These are phyloP conservation scores for Debaryomyces singareniensis DNA, from an alignment of 1,139 yeast genomes.

Conservation along the genomic window DNA sequence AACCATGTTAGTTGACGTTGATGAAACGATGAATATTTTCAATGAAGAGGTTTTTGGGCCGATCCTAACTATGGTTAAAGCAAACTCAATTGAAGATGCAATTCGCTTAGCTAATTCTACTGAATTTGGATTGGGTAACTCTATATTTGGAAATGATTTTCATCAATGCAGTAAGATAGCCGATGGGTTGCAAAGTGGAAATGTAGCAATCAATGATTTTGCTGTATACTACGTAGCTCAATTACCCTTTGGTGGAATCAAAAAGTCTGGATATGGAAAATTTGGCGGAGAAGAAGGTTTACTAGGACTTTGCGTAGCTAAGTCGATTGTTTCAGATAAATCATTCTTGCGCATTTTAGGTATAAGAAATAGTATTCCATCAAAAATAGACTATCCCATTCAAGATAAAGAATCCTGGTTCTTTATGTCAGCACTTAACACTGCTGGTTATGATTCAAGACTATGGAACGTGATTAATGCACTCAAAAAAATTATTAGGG, in stretches of 20 bases:
- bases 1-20: conserved; percentile 77
- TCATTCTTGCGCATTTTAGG: conserved; percentile 52
- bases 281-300: conserved; percentile 97
- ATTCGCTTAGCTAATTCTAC: conserved; percentile 80
- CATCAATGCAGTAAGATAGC: conserved; percentile 56
- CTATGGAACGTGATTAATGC: conserved; percentile 54
- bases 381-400: conserved; percentile 87
- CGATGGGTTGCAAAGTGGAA: conserved; percentile 65
- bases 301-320: conserved; percentile 79
- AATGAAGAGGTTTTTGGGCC: conserved; percentile 94
- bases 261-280: conserved; percentile 92
- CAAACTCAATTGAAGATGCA: conserved; percentile 60
- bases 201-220: conserved; percentile 93
- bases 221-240: conserved; percentile 95
- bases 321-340: conserved; percentile 80
- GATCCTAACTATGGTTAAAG: conserved; percentile 70
- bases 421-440: conserved; percentile 73
- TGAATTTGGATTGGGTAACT: conserved; percentile 84
- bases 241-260: conserved; percentile 91
- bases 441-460: conserved; percentile 79
- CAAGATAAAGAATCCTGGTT: conserved; percentile 82
- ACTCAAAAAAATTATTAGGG: conserved; percentile 31
- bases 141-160: conserved; percentile 70
- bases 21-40: conserved; percentile 71
- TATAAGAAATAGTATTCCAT: conserved; percentile 77